A percentile compares a stretch with the other conserved stretches of the same genome.
phyloP scores from a whole-genome alignment of 495 filamentous ascomycete species.

The Aspergillus egyptiacus region DNA sequence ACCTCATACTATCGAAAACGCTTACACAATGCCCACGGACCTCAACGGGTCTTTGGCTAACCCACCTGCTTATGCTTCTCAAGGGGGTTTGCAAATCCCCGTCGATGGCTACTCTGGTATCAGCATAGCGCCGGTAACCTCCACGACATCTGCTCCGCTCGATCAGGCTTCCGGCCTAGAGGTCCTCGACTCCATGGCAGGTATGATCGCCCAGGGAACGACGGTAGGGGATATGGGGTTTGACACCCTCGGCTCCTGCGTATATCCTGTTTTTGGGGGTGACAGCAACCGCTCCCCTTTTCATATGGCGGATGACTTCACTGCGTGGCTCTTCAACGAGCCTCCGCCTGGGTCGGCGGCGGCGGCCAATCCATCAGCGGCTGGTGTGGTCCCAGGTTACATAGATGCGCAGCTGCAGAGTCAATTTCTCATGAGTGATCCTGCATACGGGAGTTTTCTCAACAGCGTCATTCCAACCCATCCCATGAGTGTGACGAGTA shows the following conservation, averaged over 20 bases:
- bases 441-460: conserved; percentile 32
- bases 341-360: conserved; percentile 30
- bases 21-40: conserved; percentile 26
- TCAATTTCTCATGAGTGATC: conserved; percentile 38
- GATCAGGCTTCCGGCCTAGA: conserved; percentile 13
- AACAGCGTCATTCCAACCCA: conserved; percentile 45
- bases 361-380: conserved; percentile 22
- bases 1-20: conserved; percentile 12
- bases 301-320: conserved; percentile 86
- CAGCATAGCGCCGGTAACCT: conserved; percentile 15
- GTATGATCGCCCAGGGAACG: conserved; percentile 28
- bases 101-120: conserved; percentile 30
- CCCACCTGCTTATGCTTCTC: conserved; percentile 21
- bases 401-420: conserved; percentile 41
- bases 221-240: conserved; percentile 40
- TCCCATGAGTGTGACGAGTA: conserved; percentile 86
- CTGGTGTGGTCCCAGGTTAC: conserved; percentile 41
- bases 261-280: conserved; percentile 77
- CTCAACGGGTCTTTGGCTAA: conserved; percentile 22
- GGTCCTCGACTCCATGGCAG: conserved; percentile 29
- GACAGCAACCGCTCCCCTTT: conserved; percentile 85
- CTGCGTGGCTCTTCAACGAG: conserved; percentile 84
- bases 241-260: conserved; percentile 61
- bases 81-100: conserved; percentile 18
- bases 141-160: conserved; percentile 14